Evolutionary conservation across 106 monocot species (phyloP).

Genomic region (Xerophyta viscosa): DNA sequence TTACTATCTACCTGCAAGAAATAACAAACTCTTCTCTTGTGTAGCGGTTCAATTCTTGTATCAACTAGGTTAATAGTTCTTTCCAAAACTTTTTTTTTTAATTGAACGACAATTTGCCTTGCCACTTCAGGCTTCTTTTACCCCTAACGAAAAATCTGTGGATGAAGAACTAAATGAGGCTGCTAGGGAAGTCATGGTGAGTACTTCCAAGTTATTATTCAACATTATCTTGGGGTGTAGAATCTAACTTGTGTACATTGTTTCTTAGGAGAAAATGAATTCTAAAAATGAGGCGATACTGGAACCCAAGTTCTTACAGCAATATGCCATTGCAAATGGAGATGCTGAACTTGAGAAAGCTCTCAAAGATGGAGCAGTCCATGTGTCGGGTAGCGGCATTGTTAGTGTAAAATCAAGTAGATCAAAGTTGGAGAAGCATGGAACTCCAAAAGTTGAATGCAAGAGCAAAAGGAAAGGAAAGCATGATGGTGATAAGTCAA

Average conservation of each 20-base stretch:
- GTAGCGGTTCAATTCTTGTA: too few species aligned
- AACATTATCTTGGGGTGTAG: too few species aligned
- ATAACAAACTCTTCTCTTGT: too few species aligned
- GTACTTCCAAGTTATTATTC: too few species aligned
- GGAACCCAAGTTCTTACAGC: constrained; percentile 41
- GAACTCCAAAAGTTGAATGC: constrained; percentile 1
- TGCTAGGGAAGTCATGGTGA: constrained; percentile 63
- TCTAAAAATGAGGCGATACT: constrained; percentile 22
- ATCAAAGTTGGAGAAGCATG: constrained; percentile 16
- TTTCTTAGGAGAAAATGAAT: constrained; percentile 53
- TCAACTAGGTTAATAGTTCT: too few species aligned
- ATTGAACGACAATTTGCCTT: too few species aligned
- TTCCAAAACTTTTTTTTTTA: background rate
- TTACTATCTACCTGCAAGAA: too few species aligned
- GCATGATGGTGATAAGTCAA: constrained; percentile 11
- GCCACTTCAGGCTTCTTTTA: constrained; percentile 32
- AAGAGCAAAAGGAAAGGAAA: constrained; percentile 47
- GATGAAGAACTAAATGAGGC: constrained; percentile 85
- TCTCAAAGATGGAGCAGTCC: constrained; percentile 36
- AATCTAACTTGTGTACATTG: too few species aligned
- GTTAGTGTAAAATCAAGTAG: constrained; percentile 66
- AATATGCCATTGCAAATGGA: constrained; percentile 48
- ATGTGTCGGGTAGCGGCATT: constrained; percentile 54
- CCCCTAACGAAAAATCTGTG: constrained; percentile 54
- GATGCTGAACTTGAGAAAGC: constrained; percentile 52